phyloP scores from a whole-genome alignment of 148 eudicot genomes.

The Chenopodium album region DNA sequence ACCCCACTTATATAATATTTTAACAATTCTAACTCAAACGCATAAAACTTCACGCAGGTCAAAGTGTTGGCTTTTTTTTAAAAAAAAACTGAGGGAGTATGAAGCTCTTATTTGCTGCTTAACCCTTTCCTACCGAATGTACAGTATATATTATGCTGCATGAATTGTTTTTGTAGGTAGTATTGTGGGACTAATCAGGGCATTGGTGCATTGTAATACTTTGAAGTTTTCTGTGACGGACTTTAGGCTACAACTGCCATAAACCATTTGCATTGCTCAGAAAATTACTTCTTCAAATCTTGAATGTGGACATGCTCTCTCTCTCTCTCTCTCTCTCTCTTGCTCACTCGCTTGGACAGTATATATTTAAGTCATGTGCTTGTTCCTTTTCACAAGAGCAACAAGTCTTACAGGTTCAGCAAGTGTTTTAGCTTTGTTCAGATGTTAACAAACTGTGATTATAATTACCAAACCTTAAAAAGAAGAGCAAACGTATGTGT shows the following conservation, averaged over 20 bases:
- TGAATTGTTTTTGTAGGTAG: conserved; percentile 13
- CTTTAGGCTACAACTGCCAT: neutral
- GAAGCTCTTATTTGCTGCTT: neutral
- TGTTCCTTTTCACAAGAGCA: neutral
- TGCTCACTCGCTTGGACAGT: neutral
- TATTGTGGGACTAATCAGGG: neutral
- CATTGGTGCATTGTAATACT: neutral
- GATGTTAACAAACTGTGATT: neutral
- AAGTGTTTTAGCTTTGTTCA: neutral
- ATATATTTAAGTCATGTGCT: neutral
- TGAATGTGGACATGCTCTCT: neutral
- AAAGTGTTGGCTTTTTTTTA: too few relatives aligned
- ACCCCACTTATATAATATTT: too few relatives aligned
- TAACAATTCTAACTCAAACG: too few relatives aligned
- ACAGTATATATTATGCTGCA: neutral
- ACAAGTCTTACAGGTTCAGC: neutral
- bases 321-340: too few relatives aligned
- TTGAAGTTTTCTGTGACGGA: neutral
- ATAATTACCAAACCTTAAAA: neutral
- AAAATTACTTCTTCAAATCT: neutral
- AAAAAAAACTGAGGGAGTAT: too few relatives aligned
- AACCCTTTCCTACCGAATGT: too few relatives aligned
- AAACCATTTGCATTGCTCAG: neutral
- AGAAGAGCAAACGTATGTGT: conserved; percentile 5
- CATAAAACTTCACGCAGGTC: too few relatives aligned